Conservation (phyloP, 257 asterid species). For the Orobanche coerulescens region DNA sequence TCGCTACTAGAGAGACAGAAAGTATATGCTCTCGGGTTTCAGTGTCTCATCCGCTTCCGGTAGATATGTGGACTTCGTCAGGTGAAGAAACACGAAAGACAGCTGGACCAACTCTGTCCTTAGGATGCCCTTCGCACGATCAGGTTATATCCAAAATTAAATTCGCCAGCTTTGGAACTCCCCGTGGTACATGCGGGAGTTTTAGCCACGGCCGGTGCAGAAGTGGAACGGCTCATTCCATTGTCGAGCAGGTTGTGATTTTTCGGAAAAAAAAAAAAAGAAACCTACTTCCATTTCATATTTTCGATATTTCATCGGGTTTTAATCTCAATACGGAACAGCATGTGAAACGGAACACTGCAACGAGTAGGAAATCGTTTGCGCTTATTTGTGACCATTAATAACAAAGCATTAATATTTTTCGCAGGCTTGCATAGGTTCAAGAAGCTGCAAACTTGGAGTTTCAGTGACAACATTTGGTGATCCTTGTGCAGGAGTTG, state of each 20-base stretch:
- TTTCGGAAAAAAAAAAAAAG: too few relatives aligned
- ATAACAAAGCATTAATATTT: background rate
- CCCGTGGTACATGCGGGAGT: conserved; percentile 56
- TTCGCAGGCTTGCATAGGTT: conserved; percentile 56
- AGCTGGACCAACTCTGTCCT: conserved; percentile 30
- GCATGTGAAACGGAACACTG: too few relatives aligned
- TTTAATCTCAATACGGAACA: too few relatives aligned
- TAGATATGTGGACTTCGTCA: conserved; percentile 38
- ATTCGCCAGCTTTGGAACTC: conserved; percentile 66
- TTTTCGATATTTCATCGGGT: background rate
- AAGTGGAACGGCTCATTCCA: conserved; percentile 35
- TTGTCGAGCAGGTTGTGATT: conserved; percentile 44
- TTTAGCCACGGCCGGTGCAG: conserved; percentile 53
- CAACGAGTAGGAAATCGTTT: too few relatives aligned
- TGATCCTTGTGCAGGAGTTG: conserved; percentile 51
- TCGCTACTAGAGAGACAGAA: conserved; percentile 36
- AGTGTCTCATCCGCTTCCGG: conserved; percentile 47
- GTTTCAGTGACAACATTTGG: conserved; percentile 44
- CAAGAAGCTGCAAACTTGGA: conserved; percentile 39
- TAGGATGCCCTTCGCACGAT: conserved; percentile 42
- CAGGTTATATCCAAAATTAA: conserved; percentile 48
- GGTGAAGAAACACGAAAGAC: conserved; percentile 19
- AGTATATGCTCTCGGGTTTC: conserved; percentile 44
- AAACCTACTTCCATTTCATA: too few relatives aligned
- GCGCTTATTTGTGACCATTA: background rate